Evolutionary conservation across 306 rosid species (phyloP), one percentile per base, ranked within the genome.

Genomic region (Lathyrus sativus): DNA sequence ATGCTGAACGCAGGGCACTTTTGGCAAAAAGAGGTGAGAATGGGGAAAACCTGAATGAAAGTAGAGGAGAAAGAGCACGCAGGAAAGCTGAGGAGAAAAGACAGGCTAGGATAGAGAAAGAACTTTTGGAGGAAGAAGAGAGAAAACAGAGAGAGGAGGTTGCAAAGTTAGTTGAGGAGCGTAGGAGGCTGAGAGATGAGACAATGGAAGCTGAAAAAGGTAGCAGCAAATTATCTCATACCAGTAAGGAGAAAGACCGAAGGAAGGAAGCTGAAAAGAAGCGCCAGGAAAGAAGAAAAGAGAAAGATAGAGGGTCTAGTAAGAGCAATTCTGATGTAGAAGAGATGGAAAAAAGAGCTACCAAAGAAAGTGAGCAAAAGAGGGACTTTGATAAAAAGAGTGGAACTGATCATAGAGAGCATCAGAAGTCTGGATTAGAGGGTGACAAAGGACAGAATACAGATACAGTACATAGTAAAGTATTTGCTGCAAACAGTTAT

Each of bases 131-230:
- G 85, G 99, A 95, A 86, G 99, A 95, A 80, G 99, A 95, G 78
- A 75, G 88, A 67, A 95, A 95, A 74, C 99, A 95, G 73, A 87
- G 97, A 87, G 97, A 95, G 78, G 99, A 95, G 85, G 99, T 95
- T 62, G 95, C 99, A 6, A 85, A 83, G 81, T 74, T 95, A 82
- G 99, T 95, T 78, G 96, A 95, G 83, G 99, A 95, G 60, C 99
- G 96, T 28, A 82, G 99, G 86, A 88, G 62, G 80, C 78, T 88
- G 67, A 84, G 99, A 81, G 99, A 95, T 79, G 99, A 95, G 81
- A 90, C 81, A 84, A 74, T 69, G 62, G 97, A 89, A 68, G 90
- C 90, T 44, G 95, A 87, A 54, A 93, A 84, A 67, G 96, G 85
- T 74, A 67, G 42, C 68, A 78, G 85, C 61, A 88, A 83, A 79